These are phyloP conservation scores for Mortierella alpina DNA, from an alignment of 192 early-diverging fungal species.

Conservation along the genomic window DNA sequence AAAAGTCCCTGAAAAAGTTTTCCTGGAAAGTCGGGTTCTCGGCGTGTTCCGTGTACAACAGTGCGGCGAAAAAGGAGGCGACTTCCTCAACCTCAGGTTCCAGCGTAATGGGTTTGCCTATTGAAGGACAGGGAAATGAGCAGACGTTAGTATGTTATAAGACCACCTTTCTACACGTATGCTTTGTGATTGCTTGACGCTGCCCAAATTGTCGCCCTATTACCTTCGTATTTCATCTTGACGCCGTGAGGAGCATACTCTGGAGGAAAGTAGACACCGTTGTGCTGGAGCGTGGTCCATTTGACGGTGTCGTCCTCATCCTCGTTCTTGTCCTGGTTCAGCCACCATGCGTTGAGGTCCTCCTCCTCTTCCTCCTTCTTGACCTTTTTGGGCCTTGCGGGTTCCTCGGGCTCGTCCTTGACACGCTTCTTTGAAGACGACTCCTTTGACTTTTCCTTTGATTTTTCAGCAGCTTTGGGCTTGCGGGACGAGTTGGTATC, in stretches of 20 bases:
- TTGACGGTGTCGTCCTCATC: slow-evolving; percentile 77
- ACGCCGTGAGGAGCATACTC: slow-evolving; percentile 90
- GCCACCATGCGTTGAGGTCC: slow-evolving; percentile 79
- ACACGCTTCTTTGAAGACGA: slow-evolving; percentile 36
- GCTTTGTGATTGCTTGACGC: no score
- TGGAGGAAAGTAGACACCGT: slow-evolving; percentile 92
- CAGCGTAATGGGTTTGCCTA: slow-evolving; percentile 65
- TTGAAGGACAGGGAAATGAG: background rate
- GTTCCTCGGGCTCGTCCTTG: slow-evolving; percentile 41
- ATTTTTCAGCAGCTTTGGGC: slow-evolving; percentile 4
- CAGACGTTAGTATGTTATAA: background rate
- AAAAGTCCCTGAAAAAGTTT: slow-evolving; percentile 96
- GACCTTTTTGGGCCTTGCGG: slow-evolving; percentile 24
- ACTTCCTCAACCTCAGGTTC: slow-evolving; percentile 91
- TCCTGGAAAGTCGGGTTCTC: slow-evolving; percentile 85
- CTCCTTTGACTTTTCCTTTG: slow-evolving; percentile 13
- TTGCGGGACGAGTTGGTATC: slow-evolving; percentile 9
- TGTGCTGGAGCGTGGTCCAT: slow-evolving; percentile 90
- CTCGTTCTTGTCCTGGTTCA: slow-evolving; percentile 65
- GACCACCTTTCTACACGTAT: no score
- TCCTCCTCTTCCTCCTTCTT: slow-evolving; percentile 51
- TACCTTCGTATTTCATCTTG: slow-evolving; percentile 89
- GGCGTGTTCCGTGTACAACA: slow-evolving; percentile 86
- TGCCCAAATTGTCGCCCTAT: background rate
- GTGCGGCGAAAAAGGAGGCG: slow-evolving; percentile 91